Evolutionary conservation across 805 yeast species (phyloP), one percentile per base, ranked within the genome.

Genomic region (Pichia nakasei): DNA sequence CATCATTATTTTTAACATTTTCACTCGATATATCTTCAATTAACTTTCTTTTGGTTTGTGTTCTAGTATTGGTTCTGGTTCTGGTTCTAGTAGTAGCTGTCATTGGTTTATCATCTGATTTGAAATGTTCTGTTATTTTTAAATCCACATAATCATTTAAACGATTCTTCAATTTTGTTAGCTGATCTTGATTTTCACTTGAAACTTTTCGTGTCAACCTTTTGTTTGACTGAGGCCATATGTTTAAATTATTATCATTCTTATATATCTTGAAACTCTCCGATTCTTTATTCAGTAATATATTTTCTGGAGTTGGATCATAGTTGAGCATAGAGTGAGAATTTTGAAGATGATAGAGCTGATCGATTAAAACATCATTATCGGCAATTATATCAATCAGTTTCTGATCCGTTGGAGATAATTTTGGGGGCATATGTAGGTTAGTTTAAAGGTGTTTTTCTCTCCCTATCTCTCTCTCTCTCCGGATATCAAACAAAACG

Each of bases 291-390:
- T 43, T 50, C 17, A 65, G 66, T 9, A 64, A 54, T 1, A 67
- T 65, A 9, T 54, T 50, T 15, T 58, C 53, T 0, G 88, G 88
- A 38, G 11, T 41, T 22, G 52, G 52, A 49, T 80, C 73, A 73
- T 80, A 83, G 18, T 75, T 76, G 0, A 71, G 75, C 36, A 82
- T 57, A 0, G 85, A 77, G 19, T 78, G 75, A 55, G 72, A 82
- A 51, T 79, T 76, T 45, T 69, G 64, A 22, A 83, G 60, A 55
- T 82, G 86, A 52, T 76, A 82, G 18, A 82, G 61, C 54, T 83
- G 88, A 48, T 78, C 76, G 0, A 76, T 37, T 18, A 44, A 18
- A n/a, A 44, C 41, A 41, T 37, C 39, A 11, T 44, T 39, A 9
- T 44, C 47, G 27, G 44, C 42, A 15, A 44, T 32, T 18, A 44